Evolutionary conservation across 1,284 basidiomycete species (phyloP).

Genomic region (Volvariella surrecta): DNA sequence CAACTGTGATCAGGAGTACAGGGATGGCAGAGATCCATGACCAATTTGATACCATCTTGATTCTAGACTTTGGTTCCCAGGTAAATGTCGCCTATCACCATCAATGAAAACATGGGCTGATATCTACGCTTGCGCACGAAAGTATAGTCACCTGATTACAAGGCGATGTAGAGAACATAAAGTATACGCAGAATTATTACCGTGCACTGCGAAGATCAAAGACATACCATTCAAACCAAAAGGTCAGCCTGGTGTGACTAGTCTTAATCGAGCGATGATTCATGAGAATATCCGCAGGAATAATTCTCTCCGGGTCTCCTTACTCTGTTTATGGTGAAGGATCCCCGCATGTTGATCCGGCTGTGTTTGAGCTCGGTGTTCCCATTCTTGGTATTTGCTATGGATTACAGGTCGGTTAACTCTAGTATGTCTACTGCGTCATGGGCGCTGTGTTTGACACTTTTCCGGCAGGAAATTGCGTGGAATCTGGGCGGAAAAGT

Average conservation of each 20-base stretch:
- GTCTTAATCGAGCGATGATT: conserved; percentile 4
- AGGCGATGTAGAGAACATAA: conserved; percentile 96
- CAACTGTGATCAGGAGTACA: neutral
- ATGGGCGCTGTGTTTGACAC: neutral
- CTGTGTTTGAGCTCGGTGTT: conserved; percentile 87
- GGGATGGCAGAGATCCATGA: conserved; percentile 83
- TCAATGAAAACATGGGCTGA: neutral
- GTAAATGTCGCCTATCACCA: conserved; percentile 30
- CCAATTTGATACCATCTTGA: conserved; percentile 94
- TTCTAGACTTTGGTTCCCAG: conserved; percentile 97
- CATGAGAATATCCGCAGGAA: conserved; percentile 43
- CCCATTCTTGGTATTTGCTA: conserved; percentile 98
- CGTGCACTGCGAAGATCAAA: conserved; percentile 89
- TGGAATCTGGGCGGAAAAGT: conserved; percentile 87
- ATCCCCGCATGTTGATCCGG: conserved; percentile 92
- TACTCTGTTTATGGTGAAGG: conserved; percentile 96
- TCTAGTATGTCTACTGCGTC: neutral
- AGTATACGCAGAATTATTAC: conserved; percentile 97
- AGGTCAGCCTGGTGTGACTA: conserved; percentile 43
- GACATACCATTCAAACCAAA: conserved; percentile 94
- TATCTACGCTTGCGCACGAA: conserved; percentile 8
- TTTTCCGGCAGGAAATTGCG: conserved; percentile 73
- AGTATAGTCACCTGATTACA: conserved; percentile 99
- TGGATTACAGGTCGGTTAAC: conserved; percentile 71
- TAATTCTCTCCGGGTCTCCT: conserved; percentile 97